These are phyloP conservation scores for Brassica cretica DNA, from an alignment of 345 rosid genomes.

Conservation along the genomic window DNA sequence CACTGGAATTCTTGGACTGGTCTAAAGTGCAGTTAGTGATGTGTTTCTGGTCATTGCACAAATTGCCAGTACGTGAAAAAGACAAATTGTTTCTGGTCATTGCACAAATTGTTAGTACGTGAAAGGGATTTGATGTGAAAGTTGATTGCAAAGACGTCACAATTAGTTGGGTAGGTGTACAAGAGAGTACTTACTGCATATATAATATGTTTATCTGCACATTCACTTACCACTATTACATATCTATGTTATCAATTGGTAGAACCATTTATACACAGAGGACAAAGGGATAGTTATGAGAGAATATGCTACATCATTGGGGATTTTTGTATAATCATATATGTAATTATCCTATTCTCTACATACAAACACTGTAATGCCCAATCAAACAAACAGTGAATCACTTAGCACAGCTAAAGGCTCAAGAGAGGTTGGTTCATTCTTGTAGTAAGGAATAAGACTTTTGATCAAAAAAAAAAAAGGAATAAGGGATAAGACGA, in stretches of 20 bases:
- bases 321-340: background rate
- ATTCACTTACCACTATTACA: background rate
- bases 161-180: slow-evolving; percentile 15
- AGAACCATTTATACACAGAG: slow-evolving; percentile 16
- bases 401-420: too few species aligned
- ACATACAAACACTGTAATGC: too few species aligned
- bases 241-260: background rate
- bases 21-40: slow-evolving; percentile 4
- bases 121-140: slow-evolving; percentile 17
- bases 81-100: slow-evolving; percentile 18
- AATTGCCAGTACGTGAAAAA: slow-evolving; percentile 11
- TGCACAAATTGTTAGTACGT: slow-evolving; percentile 15
- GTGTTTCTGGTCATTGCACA: slow-evolving; percentile 20
- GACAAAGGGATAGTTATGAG: background rate
- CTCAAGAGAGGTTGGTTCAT: too few species aligned
- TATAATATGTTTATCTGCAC: background rate
- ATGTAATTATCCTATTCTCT: too few species aligned
- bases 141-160: slow-evolving; percentile 7
- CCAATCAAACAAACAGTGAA: too few species aligned
- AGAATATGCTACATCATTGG: background rate
- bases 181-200: slow-evolving; percentile 22
- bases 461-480: too few species aligned
- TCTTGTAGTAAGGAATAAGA: too few species aligned
- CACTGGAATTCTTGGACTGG: slow-evolving; percentile 5
- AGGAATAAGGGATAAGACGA: too few species aligned